Evolutionary conservation across 2,329 filamentous ascomycete species (phyloP), one percentile per base, ranked within the genome.

Genomic region (Aspergillus tanneri): DNA sequence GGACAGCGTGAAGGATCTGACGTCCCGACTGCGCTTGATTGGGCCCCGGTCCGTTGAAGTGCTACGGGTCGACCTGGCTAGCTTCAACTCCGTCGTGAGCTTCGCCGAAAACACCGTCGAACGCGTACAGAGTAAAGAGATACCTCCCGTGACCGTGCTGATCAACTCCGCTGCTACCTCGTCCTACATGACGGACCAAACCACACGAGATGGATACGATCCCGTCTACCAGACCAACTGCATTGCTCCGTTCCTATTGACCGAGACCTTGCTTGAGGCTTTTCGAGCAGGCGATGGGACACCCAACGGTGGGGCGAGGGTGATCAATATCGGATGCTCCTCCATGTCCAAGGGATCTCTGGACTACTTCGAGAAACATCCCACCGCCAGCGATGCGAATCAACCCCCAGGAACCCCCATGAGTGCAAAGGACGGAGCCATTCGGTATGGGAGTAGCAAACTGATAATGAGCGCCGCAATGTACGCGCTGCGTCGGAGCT

Each of bases 181-280:
- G 21, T 69, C 66, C 23, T 69, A 66, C 51, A 56, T 59, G n/a
- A 45, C 56, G 19, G 66, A 68, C 34, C 54, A 58, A 18, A 49
- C 61, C 35, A 69, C 67, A 24, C 49, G 55, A 39, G 65, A 67
- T 49, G 67, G 65, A 18, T 63, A 60, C 43, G 67, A 70, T 47
- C 62, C 65, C 1, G 64, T 69, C 19, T 69, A 69, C 50, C 67
- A 69, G 47, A 66, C 58, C 27, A 69, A 69, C 50, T 69, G 66
- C 45, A 50, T 70, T 14, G 60, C 66, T n/a, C 65, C 65, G 14
- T 68, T 69, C 49, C 54, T 68, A 46, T 55, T 69, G 50, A 69
- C 67, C 4, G 57, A 69, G 36, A 63, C 61, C 41, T 35, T 70
- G 36, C 60, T 70, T 9, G 67, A 69, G 52, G 65, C 61, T 2